A percentile compares a stretch with the other conserved stretches of the same genome.
These are phyloP conservation scores for Cordyceps fumosorosea DNA, from an alignment of 2,329 filamentous ascomycete species.

Conservation along the genomic window DNA sequence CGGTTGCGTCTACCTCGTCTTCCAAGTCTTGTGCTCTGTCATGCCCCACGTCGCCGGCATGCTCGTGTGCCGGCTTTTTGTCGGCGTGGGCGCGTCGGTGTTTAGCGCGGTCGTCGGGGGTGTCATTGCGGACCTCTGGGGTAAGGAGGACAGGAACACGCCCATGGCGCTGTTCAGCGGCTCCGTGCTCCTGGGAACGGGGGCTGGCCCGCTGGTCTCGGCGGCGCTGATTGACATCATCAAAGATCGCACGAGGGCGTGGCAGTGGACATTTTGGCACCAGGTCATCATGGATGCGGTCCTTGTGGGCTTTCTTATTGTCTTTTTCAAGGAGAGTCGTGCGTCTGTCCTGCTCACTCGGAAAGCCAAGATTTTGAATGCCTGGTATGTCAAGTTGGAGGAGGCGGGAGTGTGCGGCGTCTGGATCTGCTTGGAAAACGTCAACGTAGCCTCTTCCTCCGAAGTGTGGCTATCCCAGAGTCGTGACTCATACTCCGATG, in stretches of 20 bases:
- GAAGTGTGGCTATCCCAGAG: neutral
- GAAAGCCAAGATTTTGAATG: conserved; percentile 68
- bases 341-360: conserved; percentile 71
- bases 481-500: conserved; percentile 10
- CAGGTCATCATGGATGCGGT: conserved; percentile 65
- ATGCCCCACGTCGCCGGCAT: conserved; percentile 66
- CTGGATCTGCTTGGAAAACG: conserved; percentile 23
- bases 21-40: conserved; percentile 66
- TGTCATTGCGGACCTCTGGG: conserved; percentile 81
- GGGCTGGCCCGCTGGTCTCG: conserved; percentile 66
- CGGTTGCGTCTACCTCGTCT: conserved; percentile 63
- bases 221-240: conserved; percentile 62
- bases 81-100: conserved; percentile 67
- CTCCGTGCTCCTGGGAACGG: conserved; percentile 69
- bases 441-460: neutral
- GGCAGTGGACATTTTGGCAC: conserved; percentile 87
- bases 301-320: conserved; percentile 52
- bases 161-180: conserved; percentile 89
- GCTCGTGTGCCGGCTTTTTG: conserved; percentile 67
- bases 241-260: conserved; percentile 38
- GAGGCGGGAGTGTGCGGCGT: conserved; percentile 49
- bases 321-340: conserved; percentile 76
- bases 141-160: conserved; percentile 70
- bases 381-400: conserved; percentile 73
- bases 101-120: conserved; percentile 92